A percentile compares a stretch with the other conserved stretches of the same genome.
Conservation (phyloP, 441 rosid genomes). For the Jatropha multifida region DNA sequence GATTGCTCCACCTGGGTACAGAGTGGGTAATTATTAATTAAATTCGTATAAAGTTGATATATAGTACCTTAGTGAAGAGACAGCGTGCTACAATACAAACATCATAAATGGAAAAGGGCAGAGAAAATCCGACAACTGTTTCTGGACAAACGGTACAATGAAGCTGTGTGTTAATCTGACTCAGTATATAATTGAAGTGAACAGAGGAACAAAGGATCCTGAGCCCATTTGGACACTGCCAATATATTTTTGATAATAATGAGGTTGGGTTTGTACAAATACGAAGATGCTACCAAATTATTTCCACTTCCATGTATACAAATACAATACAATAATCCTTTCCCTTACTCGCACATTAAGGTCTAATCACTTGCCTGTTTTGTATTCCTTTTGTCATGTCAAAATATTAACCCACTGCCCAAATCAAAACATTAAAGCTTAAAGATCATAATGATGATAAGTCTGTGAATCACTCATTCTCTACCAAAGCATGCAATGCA, state of each 20-base stretch:
- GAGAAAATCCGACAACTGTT: neutral
- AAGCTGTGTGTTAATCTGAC: neutral
- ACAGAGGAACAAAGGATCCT: neutral
- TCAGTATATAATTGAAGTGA: neutral
- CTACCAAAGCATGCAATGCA: neutral
- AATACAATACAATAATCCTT: too few relatives aligned
- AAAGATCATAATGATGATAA: neutral
- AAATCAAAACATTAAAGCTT: neutral
- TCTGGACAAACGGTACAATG: neutral
- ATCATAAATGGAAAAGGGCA: neutral
- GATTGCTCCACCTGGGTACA: neutral
- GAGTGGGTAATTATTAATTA: neutral
- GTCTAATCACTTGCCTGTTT: neutral
- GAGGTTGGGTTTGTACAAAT: neutral
- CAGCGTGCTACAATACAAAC: constrained; percentile 7
- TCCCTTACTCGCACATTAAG: neutral
- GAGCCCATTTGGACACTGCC: neutral
- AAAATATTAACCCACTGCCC: neutral
- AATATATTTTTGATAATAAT: neutral
- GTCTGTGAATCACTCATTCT: neutral
- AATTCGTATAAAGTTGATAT: neutral
- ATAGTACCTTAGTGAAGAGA: neutral
- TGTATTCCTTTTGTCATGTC: neutral
- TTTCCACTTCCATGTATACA: too few relatives aligned
- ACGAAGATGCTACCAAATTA: too few relatives aligned